These are phyloP conservation scores for Amanita thiersii DNA, from an alignment of 768 basidiomycete genomes.

Conservation along the genomic window DNA sequence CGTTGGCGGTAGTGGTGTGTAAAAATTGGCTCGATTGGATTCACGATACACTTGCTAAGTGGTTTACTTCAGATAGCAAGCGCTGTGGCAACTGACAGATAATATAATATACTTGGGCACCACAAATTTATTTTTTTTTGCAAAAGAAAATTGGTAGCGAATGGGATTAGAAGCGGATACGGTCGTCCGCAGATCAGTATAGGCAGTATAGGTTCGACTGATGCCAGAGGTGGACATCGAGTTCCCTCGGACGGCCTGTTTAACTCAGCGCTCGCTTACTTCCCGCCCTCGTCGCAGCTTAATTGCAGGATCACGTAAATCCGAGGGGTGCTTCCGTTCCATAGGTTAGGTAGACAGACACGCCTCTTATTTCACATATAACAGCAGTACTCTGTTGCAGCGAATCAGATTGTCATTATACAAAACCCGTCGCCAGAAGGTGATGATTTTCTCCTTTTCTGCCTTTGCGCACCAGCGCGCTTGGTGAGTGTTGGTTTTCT, in stretches of 20 bases:
- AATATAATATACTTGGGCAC: too few relatives aligned
- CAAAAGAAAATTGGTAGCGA: too few relatives aligned
- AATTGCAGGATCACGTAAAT: constrained; percentile 10
- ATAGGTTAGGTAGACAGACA: background rate
- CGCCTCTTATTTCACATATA: constrained; percentile 6
- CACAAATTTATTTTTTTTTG: too few relatives aligned
- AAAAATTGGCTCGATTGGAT: too few relatives aligned
- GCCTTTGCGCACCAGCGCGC: constrained; percentile 29
- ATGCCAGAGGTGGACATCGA: constrained; percentile 6
- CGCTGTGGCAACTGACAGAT: too few relatives aligned
- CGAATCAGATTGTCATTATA: constrained; percentile 11
- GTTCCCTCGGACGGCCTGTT: constrained; percentile 8
- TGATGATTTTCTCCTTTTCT: constrained; percentile 28
- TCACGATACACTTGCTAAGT: too few relatives aligned
- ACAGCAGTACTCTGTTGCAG: constrained; percentile 1
- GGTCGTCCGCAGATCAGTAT: constrained; percentile 7
- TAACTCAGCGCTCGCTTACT: constrained; percentile 4
- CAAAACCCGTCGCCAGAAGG: constrained; percentile 16
- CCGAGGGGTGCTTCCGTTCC: constrained; percentile 8
- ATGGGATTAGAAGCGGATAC: too few relatives aligned
- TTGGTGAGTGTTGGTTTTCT: constrained; percentile 23
- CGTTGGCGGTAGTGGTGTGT: constrained; percentile 5
- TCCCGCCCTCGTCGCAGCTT: constrained; percentile 7
- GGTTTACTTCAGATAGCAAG: constrained; percentile 3
- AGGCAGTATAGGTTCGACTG: constrained; percentile 1